These are phyloP conservation scores for Oldenlandia corymbosa DNA, from an alignment of 257 asterid species.

Conservation along the genomic window DNA sequence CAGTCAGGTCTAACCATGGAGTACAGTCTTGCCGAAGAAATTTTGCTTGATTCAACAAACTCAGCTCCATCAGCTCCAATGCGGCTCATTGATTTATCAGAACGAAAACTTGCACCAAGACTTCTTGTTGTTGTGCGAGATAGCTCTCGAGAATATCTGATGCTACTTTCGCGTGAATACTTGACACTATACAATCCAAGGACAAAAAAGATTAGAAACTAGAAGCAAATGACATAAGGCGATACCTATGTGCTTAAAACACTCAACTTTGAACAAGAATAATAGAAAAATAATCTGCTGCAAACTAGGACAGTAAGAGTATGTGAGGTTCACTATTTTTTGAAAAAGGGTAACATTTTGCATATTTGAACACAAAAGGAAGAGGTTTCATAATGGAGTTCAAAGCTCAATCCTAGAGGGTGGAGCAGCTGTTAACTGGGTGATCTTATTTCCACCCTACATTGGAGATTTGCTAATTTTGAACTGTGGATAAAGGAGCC, in stretches of 20 bases:
- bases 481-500: background rate
- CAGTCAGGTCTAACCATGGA: constrained; percentile 90
- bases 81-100: constrained; percentile 66
- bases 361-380: background rate
- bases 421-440: background rate
- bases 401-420: background rate
- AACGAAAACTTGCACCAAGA: constrained; percentile 85
- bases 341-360: no score
- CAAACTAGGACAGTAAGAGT: background rate
- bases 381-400: background rate
- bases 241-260: no score
- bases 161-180: constrained; percentile 78
- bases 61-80: constrained; percentile 65
- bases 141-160: constrained; percentile 61
- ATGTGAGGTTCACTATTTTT: no score
- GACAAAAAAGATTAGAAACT: background rate
- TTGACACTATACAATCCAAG: constrained; percentile 37
- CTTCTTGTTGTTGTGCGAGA: constrained; percentile 81
- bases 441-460: background rate
- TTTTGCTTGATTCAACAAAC: constrained; percentile 25
- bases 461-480: background rate
- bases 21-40: constrained; percentile 62
- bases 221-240: background rate
- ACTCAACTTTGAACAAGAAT: background rate
- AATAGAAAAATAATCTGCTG: background rate